These are phyloP conservation scores for Mesotaenium endlicherianum DNA, from an alignment of 139 green algal species.

Conservation along the genomic window DNA sequence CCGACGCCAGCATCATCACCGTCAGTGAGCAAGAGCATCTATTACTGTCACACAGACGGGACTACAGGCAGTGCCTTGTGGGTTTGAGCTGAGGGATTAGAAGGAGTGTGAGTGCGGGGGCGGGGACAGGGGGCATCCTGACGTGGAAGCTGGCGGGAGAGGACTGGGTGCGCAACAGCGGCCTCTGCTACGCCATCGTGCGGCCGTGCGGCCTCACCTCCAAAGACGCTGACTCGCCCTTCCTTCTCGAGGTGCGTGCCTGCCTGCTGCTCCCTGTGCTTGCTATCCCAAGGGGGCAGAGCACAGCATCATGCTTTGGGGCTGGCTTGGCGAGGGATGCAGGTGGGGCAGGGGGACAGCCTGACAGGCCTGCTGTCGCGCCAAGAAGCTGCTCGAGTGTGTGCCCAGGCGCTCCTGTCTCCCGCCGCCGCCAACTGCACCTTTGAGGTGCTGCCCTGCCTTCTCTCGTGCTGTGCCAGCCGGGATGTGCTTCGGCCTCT, in stretches of 20 bases:
- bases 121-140: slow-evolving; percentile 79
- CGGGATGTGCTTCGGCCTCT: no score
- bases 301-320: neutral
- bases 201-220: slow-evolving; percentile 74
- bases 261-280: neutral
- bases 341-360: slow-evolving; percentile 80
- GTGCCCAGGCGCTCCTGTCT: slow-evolving; percentile 64
- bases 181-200: slow-evolving; percentile 74
- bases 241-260: slow-evolving; percentile 27
- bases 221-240: slow-evolving; percentile 35
- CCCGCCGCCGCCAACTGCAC: slow-evolving; percentile 63
- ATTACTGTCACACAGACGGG: no score
- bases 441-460: no score
- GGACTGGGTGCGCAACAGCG: slow-evolving; percentile 70
- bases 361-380: slow-evolving; percentile 71
- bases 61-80: no score
- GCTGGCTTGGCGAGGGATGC: slow-evolving; percentile 38
- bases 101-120: no score
- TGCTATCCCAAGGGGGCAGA: neutral
- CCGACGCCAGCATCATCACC: neutral
- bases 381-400: slow-evolving; percentile 81
- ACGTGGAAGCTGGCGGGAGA: slow-evolving; percentile 86
- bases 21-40: neutral
- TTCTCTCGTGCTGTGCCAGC: no score
- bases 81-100: no score